These are phyloP conservation scores for Globisporangium sylvaticum DNA, from an alignment of 352 stramenopile genomes.

Conservation along the genomic window DNA sequence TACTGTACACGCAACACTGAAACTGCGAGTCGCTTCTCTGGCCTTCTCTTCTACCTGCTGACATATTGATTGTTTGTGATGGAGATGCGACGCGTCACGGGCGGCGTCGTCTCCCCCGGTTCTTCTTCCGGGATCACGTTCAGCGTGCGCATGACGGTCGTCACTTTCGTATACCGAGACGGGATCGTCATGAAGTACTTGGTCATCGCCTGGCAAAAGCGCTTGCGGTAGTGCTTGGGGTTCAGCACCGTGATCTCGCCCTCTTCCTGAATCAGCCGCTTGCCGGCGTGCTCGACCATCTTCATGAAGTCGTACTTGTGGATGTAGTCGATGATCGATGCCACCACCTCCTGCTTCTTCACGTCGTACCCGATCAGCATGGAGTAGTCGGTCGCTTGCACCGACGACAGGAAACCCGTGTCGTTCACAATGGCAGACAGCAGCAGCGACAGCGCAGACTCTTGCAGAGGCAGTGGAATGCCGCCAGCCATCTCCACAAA, in stretches of 20 bases:
- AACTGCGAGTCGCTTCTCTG: no score
- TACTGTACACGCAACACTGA: neutral
- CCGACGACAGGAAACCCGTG: slow-evolving; percentile 77
- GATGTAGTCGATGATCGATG: slow-evolving; percentile 89
- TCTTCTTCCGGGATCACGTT: slow-evolving; percentile 23
- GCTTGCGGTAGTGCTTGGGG: slow-evolving; percentile 82
- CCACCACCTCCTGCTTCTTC: slow-evolving; percentile 82
- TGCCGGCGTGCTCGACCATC: slow-evolving; percentile 86
- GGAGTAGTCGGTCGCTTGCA: slow-evolving; percentile 86
- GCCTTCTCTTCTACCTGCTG: neutral
- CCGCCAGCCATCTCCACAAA: slow-evolving; percentile 82
- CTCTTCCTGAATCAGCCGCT: slow-evolving; percentile 87
- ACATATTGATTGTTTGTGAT: slow-evolving; percentile 11
- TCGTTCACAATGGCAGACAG: slow-evolving; percentile 84
- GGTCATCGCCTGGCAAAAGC: slow-evolving; percentile 84
- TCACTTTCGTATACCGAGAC: slow-evolving; percentile 84
- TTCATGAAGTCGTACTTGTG: slow-evolving; percentile 91
- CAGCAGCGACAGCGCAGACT: slow-evolving; percentile 77
- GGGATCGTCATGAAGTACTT: slow-evolving; percentile 89
- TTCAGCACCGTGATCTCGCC: slow-evolving; percentile 87
- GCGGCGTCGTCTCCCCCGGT: slow-evolving; percentile 12
- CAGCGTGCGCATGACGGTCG: slow-evolving; percentile 48
- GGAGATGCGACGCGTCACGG: slow-evolving; percentile 18
- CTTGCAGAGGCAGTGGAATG: slow-evolving; percentile 78
- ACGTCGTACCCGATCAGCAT: slow-evolving; percentile 88